Conservation (phyloP, 768 basidiomycete species). For the Lentinus brumalis region DNA sequence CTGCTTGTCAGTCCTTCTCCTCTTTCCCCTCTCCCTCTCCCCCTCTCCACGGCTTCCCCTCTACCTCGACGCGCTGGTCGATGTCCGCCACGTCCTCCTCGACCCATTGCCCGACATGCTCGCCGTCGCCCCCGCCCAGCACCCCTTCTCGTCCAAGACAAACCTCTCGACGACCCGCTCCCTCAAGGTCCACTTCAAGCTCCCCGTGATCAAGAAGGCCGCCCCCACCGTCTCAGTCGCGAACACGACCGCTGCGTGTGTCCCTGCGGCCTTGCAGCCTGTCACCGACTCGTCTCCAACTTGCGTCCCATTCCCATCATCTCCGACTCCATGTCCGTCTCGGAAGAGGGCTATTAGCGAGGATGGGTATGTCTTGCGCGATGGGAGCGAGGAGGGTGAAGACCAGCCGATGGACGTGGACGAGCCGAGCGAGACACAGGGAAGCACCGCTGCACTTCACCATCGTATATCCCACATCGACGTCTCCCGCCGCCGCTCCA, state of each 20-base stretch:
- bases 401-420: conserved; percentile 19
- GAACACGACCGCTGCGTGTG: conserved; percentile 31
- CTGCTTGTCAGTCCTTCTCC: neutral
- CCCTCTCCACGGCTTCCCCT: neutral
- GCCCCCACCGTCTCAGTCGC: conserved; percentile 42
- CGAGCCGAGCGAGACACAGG: conserved; percentile 1
- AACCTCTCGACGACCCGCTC: conserved; percentile 10
- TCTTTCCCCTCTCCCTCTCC: neutral
- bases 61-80: neutral
- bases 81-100: neutral
- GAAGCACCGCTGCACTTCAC: neutral
- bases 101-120: conserved; percentile 8
- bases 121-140: conserved; percentile 3
- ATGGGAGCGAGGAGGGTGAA: neutral
- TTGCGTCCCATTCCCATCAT: conserved; percentile 41
- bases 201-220: conserved; percentile 31
- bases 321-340: conserved; percentile 25
- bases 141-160: conserved; percentile 7
- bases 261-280: neutral
- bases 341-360: conserved; percentile 16
- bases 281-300: conserved; percentile 1
- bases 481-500: conserved; percentile 36
- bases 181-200: conserved; percentile 20
- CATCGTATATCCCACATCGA: conserved; percentile 19
- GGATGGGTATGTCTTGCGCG: conserved; percentile 13